Base-by-base conservation (phyloP, 345 rosid species). In the Eucalyptus coolabah region DNA sequence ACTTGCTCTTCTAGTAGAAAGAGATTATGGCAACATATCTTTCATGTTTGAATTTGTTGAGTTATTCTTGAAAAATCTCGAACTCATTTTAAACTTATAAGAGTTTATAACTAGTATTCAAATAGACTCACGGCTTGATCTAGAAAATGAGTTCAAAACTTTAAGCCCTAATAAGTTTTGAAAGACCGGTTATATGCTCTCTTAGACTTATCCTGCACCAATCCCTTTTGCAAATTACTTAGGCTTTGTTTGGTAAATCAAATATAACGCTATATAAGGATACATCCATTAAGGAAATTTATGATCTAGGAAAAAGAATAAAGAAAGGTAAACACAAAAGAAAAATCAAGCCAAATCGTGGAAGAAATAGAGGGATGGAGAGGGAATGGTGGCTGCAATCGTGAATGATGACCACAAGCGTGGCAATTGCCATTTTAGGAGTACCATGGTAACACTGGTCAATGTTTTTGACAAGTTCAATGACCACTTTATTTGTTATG, bases 51-150 rank as follows among this genome's bases (percentile, higher is more conserved):
- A 26, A 60, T 60, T 60, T 60, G 1, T 5, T 0, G 7, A 28
- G 2, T 26, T 59, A 24, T 59, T 26, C n/a, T 3, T 16, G 2
- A 59, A 3, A 24, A 59, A 60, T 26, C 15, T 60, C 4, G 1
- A 49, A 11, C 7, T 26, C 65, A 10, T 60, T 60, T 0, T 5
- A 4, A 12, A 60, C 4, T 60, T 12, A 60, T 26, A 60, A 0
- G 32, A 6, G 6, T 60, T 3, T 3, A 4, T 26, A 5, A 5
- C 2, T 60, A 0, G 3, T 12, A 60, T 60, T 60, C 15, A 12
- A 24, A 59, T 59, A 26, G 4, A 12, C 65, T 12, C 7, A 1
- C 1, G 0, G 12, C n/a, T 5, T 0, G 1, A 23, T 9, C 1
- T 54, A 23, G 18, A 63, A 63, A 65, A n/a, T 0, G 16, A 1